These are phyloP conservation scores for Cyanodermella asteris DNA, from an alignment of 2,329 filamentous ascomycete species.

Conservation along the genomic window DNA sequence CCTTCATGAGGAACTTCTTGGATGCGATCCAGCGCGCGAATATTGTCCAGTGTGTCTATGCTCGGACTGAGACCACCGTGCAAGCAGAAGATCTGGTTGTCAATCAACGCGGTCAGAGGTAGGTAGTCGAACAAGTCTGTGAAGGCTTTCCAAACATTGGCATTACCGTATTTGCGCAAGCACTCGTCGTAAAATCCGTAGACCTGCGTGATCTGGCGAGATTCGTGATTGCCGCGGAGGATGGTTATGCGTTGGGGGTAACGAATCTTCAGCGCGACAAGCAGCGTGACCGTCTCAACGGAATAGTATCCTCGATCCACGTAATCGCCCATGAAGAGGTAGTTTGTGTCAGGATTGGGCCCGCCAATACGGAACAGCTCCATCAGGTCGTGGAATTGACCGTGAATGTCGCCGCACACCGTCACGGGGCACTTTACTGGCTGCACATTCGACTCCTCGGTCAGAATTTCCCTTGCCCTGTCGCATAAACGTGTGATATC, in stretches of 20 bases:
- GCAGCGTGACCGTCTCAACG: slow-evolving; percentile 88
- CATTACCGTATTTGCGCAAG: slow-evolving; percentile 94
- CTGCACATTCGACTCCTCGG: slow-evolving; percentile 96
- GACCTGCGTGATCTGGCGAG: slow-evolving; percentile 94
- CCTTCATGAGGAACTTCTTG: slow-evolving; percentile 97
- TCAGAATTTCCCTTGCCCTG: slow-evolving; percentile 89
- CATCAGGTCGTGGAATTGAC: slow-evolving; percentile 98
- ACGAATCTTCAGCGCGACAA: slow-evolving; percentile 92
- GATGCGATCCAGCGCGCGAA: slow-evolving; percentile 81
- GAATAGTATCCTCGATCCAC: slow-evolving; percentile 98
- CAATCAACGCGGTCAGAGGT: slow-evolving; percentile 86
- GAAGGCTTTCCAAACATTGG: slow-evolving; percentile 98
- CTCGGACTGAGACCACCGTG: slow-evolving; percentile 93
- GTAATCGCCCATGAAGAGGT: slow-evolving; percentile 98
- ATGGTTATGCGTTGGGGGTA: slow-evolving; percentile 97
- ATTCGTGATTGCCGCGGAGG: slow-evolving; percentile 96
- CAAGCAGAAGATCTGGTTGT: slow-evolving; percentile 98
- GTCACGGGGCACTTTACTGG: slow-evolving; percentile 99
- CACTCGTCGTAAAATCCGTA: slow-evolving; percentile 99
- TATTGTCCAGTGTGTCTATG: slow-evolving; percentile 89
- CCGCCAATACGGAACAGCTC: slow-evolving; percentile 98
- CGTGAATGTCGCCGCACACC: slow-evolving; percentile 96
- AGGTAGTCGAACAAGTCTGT: slow-evolving; percentile 98
- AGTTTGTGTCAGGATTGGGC: slow-evolving; percentile 95
- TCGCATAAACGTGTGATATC: slow-evolving; percentile 96